Base-by-base conservation (phyloP, 768 basidiomycete species). In the Serendipita vermifera region DNA sequence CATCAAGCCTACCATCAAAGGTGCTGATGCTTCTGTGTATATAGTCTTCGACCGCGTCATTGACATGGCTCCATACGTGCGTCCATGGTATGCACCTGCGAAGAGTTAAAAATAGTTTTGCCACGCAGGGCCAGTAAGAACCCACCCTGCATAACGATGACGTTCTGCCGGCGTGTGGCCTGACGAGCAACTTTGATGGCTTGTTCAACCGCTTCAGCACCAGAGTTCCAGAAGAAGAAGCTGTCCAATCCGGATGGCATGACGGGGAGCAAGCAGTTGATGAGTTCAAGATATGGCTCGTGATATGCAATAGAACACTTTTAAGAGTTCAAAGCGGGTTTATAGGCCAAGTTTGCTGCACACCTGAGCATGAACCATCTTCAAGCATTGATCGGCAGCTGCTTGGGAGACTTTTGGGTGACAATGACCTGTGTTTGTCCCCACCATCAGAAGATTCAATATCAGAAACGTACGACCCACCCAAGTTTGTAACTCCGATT, bases 161-260 rank as follows among this genome's bases (percentile, higher is more conserved):
- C 78, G 66, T 94, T 91, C 66, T 90, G 89, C 60, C 78, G 75
- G 29, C 83, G 81, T 1, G 93, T 97, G 32, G 82, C 71, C 24
- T 68, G 65, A 32, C 93, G 79, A 2, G 87, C 85, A 72, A 97
- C 81, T 71, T 96, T 97, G 60, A 98, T 69, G 2, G 90, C 77
- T 0, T 82, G 88, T 69, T 96, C 93, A 39, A 91, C 77, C 1
- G 92, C 94, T 68, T 98, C 94, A 0, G 89, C 83, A 2, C 94
- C 94, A 2, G 91, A 93, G 72, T 89, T 97, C 86, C 87, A 89
- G 70, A 96, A 89, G 78, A 92, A 96, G 77, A 97, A 97, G 24
- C 88, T 88, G 67, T 94, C 86, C 31, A 98, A 76, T 1, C 90
- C 76, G 69, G 93, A 72, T 2, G 93, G 93, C 91, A 98, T 92